A percentile compares a stretch with the other conserved stretches of the same genome.
These are phyloP conservation scores for Candida ficus DNA, from an alignment of 805 yeast genomes.

Conservation along the genomic window DNA sequence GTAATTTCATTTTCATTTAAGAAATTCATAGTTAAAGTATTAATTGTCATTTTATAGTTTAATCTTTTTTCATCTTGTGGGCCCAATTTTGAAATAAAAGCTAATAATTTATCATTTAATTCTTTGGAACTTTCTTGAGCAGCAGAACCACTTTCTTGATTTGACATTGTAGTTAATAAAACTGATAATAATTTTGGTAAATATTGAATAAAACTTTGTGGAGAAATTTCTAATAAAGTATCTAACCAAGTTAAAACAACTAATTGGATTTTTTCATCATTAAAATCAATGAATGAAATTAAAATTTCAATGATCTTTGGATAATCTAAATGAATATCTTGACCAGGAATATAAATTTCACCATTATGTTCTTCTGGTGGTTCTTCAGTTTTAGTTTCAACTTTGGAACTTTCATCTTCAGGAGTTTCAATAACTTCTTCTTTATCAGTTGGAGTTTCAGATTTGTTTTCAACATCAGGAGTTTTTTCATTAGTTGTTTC, in stretches of 20 bases:
- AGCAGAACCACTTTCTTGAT: constrained; percentile 31
- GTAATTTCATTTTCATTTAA: constrained; percentile 75
- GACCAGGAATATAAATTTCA: constrained; percentile 64
- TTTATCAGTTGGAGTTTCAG: neutral
- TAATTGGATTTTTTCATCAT: constrained; percentile 70
- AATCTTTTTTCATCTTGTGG: constrained; percentile 28
- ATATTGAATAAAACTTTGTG: constrained; percentile 66
- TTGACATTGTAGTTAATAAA: constrained; percentile 56
- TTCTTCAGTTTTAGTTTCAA: neutral
- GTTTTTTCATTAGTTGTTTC: neutral
- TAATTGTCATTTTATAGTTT: constrained; percentile 58
- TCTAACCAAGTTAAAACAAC: constrained; percentile 82
- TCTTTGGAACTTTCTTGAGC: constrained; percentile 49
- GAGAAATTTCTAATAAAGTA: constrained; percentile 65
- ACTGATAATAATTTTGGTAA: constrained; percentile 72
- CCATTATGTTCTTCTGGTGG: constrained; percentile 34
- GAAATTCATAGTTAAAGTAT: constrained; percentile 67
- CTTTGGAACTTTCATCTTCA: constrained; percentile 20
- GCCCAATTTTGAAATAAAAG: constrained; percentile 32
- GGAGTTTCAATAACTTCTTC: neutral
- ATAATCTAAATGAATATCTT: constrained; percentile 76
- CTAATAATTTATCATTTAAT: constrained; percentile 54
- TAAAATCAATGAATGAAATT: constrained; percentile 65
- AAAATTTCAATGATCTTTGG: constrained; percentile 76
- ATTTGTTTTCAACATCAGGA: neutral